These are phyloP conservation scores for Trichocladium uniseriatum DNA, from an alignment of 495 filamentous ascomycete genomes.

Conservation along the genomic window DNA sequence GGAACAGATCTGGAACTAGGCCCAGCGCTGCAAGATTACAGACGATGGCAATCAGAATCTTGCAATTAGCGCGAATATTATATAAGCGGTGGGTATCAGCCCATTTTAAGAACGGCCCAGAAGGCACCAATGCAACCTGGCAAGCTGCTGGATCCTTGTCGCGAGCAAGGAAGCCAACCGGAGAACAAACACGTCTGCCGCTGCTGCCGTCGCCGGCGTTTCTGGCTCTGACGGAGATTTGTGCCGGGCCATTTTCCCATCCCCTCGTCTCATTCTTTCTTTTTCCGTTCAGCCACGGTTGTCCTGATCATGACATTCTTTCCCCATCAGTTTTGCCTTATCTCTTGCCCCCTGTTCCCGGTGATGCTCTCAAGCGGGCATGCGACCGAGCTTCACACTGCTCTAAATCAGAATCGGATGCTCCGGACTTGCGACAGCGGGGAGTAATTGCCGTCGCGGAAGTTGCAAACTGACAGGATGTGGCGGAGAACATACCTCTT, in stretches of 20 bases:
- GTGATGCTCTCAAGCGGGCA: constrained; percentile 8
- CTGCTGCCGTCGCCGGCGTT: constrained; percentile 4
- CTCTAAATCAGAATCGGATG: constrained; percentile 11
- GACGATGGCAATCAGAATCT: too few species aligned
- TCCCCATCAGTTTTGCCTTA: neutral
- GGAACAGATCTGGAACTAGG: too few species aligned
- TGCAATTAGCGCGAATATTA: neutral
- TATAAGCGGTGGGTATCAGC: neutral
- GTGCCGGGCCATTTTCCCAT: constrained; percentile 5
- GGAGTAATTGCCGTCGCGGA: neutral
- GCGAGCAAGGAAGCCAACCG: constrained; percentile 3
- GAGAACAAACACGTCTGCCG: constrained; percentile 13
- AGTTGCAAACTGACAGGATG: constrained; percentile 43
- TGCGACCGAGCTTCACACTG: constrained; percentile 2
- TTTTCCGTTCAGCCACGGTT: neutral
- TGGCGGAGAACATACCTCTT: constrained; percentile 86
- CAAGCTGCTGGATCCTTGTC: constrained; percentile 2
- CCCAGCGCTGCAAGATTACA: too few species aligned
- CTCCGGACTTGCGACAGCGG: constrained; percentile 8
- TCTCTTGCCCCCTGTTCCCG: neutral
- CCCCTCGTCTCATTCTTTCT: constrained; percentile 9
- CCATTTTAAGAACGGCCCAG: neutral
- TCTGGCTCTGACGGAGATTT: constrained; percentile 1
- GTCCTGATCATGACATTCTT: constrained; percentile 10
- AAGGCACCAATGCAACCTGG: constrained; percentile 8